Base-by-base conservation (phyloP, 305 asterid genomes). In the Solanum hybrid region DNA sequence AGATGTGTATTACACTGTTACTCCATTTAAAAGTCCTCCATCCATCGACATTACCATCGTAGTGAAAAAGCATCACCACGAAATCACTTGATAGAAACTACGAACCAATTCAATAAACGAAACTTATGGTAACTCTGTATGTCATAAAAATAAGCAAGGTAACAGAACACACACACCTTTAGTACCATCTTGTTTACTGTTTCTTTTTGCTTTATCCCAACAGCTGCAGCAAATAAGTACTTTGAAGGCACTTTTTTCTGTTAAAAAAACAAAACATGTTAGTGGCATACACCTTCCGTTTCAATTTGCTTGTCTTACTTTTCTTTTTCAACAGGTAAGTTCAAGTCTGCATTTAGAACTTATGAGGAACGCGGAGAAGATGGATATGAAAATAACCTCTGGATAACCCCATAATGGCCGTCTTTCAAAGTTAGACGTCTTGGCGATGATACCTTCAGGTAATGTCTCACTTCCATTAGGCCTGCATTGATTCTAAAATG, bases 1-100 rank as follows among this genome's bases (percentile, higher is more conserved):
- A 94, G 13, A 97, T 90, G 90, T 97, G 99, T 91, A 96, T 92
- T 61, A 94, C 98, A 20, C 88, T 90, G 37, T 92, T 92, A 92
- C 95, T 94, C 99, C 98, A 96, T 42, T 90, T 91, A 40, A 92
- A 92, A 79, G 93, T 95, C 91, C 91, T 93, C 99, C 99, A 97
- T 86, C 57, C 94, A 89, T 97, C 98, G 89, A 97, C 97, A 77
- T 90, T 86, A 39, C 97, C 98, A 92, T 97, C 99, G 78, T 97
- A 97, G 91, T 97, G 99, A 93, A 96, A 95, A 93, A 97, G 95
- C 97, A 96, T 96, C 93, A 97, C 97, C 12, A 89, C 93, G 90
- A 96, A 97, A 91, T 94, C 89, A 89, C 94, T 91, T 24, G 91
- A 92, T n/a, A 96, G 90, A 92, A 97, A 97, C 99, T 97, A 96